Percentiles rank a stretch among this genome's conserved stretches.
Conservation (phyloP, 805 yeast genomes). For the Kockiozyma suomiensis region DNA sequence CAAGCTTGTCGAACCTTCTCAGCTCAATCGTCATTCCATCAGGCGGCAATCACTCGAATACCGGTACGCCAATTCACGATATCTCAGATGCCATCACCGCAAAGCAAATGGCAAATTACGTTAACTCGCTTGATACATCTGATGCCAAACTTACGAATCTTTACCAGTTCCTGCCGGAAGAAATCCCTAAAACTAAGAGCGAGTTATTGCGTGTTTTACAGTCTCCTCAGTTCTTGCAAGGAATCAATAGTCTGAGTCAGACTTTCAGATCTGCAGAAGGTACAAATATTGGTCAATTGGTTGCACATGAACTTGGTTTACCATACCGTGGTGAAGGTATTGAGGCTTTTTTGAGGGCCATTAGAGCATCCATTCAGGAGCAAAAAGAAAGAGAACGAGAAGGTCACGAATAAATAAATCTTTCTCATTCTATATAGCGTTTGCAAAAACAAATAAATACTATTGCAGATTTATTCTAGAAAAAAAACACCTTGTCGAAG, state of each 20-base stretch:
- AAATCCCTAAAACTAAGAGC: constrained; percentile 44
- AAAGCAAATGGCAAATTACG: constrained; percentile 16
- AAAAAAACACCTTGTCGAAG: neutral
- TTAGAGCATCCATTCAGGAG: constrained; percentile 39
- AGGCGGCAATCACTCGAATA: neutral
- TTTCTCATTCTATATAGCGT: neutral
- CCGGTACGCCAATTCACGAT: constrained; percentile 16
- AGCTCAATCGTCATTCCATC: constrained; percentile 29
- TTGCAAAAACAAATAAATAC: no score
- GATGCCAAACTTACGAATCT: constrained; percentile 45
- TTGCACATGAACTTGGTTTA: constrained; percentile 53
- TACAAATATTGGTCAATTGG: constrained; percentile 46
- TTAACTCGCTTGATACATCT: constrained; percentile 11
- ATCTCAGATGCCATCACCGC: constrained; percentile 25
- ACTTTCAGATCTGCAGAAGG: constrained; percentile 51
- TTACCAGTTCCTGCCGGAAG: constrained; percentile 50
- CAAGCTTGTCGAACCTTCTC: constrained; percentile 18
- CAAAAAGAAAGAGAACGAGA: neutral
- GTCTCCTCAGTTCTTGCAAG: constrained; percentile 53
- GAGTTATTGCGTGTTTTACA: constrained; percentile 50
- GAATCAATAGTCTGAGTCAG: constrained; percentile 47
- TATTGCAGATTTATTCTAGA: neutral
- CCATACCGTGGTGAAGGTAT: constrained; percentile 60
- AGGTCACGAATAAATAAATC: neutral
- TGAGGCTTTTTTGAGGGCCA: constrained; percentile 52